Base-by-base conservation (phyloP, 2,329 filamentous ascomycete species). In the Fusarium mangiferae region DNA sequence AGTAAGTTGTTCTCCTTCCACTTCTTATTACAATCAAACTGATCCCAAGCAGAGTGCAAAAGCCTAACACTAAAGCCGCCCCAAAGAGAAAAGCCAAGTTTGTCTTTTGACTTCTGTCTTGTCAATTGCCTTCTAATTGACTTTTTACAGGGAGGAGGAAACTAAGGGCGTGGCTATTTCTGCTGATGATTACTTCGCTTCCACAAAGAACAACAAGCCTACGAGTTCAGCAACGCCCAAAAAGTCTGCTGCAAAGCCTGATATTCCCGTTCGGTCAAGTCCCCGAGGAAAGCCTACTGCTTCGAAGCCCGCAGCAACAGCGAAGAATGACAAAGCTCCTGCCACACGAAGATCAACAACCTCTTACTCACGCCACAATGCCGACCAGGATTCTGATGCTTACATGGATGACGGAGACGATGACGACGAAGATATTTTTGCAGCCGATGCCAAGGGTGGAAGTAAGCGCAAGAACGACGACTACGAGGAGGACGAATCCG, bases 351-450 rank as follows among this genome's bases (percentile, higher is more conserved):
- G 83, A 63, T 51, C 83, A 1, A 80, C 83, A 6, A 81, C 82
- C 3, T 80, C 85, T 4, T 82, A 85, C 62, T 83, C 82, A 57
- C 84, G 86, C 54, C 78, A 83, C 62, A 77, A 80, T 30, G 73
- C 78, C 9, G 81, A 89, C 41, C 86, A 89, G 41, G 88, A 90
- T 66, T 87, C 87, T 14, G 87, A 90, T 76, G 87, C 86, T 10
- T 90, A 88, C 66, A 83, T 92, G 74, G 89, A 94, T 26, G 92
- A 93, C 60, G 91, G 91, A 39, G 91, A 93, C 41, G 87, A 89
- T 12, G 90, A 94, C 49, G 91, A 89, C 7, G 92, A 90, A n/a
- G 95, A 98, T 76, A 95, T 98, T 26, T 95, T 95, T 81, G 93
- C 92, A 20, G 91, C 92, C 8, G 91, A 94, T 73, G 88, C 88